Evolutionary conservation across 805 yeast genomes (phyloP), one percentile per base, ranked within the genome.

Genomic region (Teunomyces cretensis): DNA sequence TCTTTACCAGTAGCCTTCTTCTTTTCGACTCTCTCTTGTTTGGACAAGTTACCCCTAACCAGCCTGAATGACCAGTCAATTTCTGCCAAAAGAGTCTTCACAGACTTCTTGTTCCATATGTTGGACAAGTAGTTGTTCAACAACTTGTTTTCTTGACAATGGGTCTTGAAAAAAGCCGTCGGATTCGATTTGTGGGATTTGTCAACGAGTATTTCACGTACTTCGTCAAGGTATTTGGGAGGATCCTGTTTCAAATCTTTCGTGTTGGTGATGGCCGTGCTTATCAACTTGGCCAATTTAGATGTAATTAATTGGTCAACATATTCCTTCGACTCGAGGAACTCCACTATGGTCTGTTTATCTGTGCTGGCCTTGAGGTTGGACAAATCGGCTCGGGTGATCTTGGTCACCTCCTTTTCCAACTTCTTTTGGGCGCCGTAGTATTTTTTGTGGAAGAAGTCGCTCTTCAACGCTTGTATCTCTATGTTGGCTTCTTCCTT

Each of bases 91-190:
- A 66, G 35, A 31, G 57, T 57, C 50, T 70, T 72, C n/a, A 76
- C 53, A 7, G 58, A 53, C 48, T 69, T 69, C 52, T 64, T 65
- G 50, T 79, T 78, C 72, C 75, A 77, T 12, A 78, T 39, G 42
- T 58, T 70, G 4, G 84, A 78, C 43, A 82, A 61, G 38, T 72
- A 55, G 44, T 69, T 72, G 55, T 83, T 80, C 31, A 72, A 42
- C 6, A 49, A 64, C 50, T 67, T 68, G 49, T 67, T 61, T 44
- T 58, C 53, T 51, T 72, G 75, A 31, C 78, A 65, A 55, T 72
- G 60, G 2, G 55, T 53, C 37, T 66, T 72, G 59, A 73, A 72
- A 46, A 72, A 80, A 28, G 67, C 63, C 33, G 74, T 65, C 1
- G 87, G 85, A 52, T 81, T 77, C 6, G 57, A 39, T 13, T 53